phyloP scores from a whole-genome alignment of 495 filamentous ascomycete genomes.

The Corynascus novoguineensis region DNA sequence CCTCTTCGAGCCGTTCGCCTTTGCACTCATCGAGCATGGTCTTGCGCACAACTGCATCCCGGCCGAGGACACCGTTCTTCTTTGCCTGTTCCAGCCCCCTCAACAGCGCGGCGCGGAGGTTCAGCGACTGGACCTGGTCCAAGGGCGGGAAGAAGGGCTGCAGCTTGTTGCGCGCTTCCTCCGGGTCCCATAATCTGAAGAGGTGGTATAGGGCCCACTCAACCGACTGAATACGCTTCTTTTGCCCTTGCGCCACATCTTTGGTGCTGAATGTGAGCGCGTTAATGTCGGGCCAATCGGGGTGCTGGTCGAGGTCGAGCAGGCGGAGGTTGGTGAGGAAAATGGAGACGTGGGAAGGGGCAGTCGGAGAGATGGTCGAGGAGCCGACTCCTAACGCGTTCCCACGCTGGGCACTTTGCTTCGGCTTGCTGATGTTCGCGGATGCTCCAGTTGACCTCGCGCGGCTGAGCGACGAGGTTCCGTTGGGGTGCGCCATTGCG shows the following conservation, averaged over 20 bases:
- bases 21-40: slow-evolving; percentile 91
- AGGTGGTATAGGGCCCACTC: slow-evolving; percentile 84
- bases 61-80: slow-evolving; percentile 74
- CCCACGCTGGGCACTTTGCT: slow-evolving; percentile 13
- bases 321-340: slow-evolving; percentile 77
- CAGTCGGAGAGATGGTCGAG: slow-evolving; percentile 13
- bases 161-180: slow-evolving; percentile 72
- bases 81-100: slow-evolving; percentile 72
- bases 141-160: slow-evolving; percentile 83
- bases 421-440: slow-evolving; percentile 20
- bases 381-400: slow-evolving; percentile 1
- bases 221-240: slow-evolving; percentile 67
- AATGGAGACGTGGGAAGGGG: slow-evolving; percentile 41
- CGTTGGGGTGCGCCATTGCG: slow-evolving; percentile 26
- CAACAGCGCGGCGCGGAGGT: slow-evolving; percentile 80
- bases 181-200: slow-evolving; percentile 73
- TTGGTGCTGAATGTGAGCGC: slow-evolving; percentile 58
- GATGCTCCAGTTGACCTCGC: slow-evolving; percentile 22
- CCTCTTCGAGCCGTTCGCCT: slow-evolving; percentile 73
- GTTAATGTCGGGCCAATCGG: slow-evolving; percentile 73
- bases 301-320: slow-evolving; percentile 64
- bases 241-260: slow-evolving; percentile 64
- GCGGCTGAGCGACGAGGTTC: slow-evolving; percentile 22
- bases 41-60: slow-evolving; percentile 73
- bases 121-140: slow-evolving; percentile 80